Percentiles rank a stretch among this genome's conserved stretches.
phyloP scores from a whole-genome alignment of 164 flowering plant genomes.

The Macadamia integrifolia region DNA sequence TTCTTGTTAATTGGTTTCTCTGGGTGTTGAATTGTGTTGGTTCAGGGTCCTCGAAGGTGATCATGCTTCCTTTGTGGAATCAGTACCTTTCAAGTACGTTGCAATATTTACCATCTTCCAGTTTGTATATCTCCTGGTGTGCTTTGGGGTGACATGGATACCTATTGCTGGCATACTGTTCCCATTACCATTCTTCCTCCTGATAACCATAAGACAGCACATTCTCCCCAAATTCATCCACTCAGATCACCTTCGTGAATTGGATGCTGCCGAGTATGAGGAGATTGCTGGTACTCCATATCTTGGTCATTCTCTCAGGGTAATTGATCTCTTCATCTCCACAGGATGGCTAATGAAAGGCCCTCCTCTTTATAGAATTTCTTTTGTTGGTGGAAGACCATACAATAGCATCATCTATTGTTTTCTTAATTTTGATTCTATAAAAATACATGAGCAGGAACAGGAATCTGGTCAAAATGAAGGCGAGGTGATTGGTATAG shows the following conservation, averaged over 20 bases:
- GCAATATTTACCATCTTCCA: conserved; percentile 60
- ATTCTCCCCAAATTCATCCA: conserved; percentile 64
- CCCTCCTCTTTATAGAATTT: no score
- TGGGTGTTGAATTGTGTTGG: conserved; percentile 5
- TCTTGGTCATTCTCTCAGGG: conserved; percentile 29
- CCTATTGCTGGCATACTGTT: conserved; percentile 86
- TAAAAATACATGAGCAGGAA: conserved; percentile 27
- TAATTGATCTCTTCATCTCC: conserved; percentile 6
- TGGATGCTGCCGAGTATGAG: conserved; percentile 84
- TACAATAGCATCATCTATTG: no score
- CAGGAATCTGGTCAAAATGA: conserved; percentile 15
- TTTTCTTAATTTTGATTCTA: no score
- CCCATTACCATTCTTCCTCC: conserved; percentile 78
- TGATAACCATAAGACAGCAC: conserved; percentile 52
- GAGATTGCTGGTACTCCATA: conserved; percentile 51
- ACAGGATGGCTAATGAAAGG: not conserved
- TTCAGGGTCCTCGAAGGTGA: conserved; percentile 49
- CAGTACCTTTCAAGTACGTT: conserved; percentile 60
- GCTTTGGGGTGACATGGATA: conserved; percentile 81
- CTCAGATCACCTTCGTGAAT: conserved; percentile 47
- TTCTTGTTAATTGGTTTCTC: not conserved
- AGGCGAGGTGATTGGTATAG: conserved; percentile 20
- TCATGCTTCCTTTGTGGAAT: conserved; percentile 69
- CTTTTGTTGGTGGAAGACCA: not conserved
- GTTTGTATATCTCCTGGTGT: conserved; percentile 43